phyloP scores from a whole-genome alignment of 306 rosid species.

The Medicago ruthenica region DNA sequence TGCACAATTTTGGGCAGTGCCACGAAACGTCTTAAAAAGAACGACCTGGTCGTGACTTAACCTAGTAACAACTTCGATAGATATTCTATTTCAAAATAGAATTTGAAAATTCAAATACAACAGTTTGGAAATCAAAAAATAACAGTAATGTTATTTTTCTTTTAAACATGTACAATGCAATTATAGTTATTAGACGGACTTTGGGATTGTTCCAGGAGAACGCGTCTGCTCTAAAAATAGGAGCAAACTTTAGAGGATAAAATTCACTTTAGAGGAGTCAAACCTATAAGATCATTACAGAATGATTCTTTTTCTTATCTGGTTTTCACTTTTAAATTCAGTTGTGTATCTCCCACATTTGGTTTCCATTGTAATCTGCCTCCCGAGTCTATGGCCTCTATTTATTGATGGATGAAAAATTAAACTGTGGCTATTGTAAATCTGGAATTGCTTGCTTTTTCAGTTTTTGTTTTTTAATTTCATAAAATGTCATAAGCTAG shows the following conservation, averaged over 20 bases:
- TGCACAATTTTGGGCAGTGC: too few species aligned
- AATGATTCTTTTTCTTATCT: neutral
- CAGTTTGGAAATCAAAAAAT: too few species aligned
- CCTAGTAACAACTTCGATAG: too few species aligned
- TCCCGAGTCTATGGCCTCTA: slow-evolving; percentile 22
- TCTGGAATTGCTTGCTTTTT: slow-evolving; percentile 16
- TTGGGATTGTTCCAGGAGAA: neutral
- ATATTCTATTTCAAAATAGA: too few species aligned
- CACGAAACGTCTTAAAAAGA: too few species aligned
- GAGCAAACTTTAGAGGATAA: neutral
- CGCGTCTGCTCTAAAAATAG: neutral
- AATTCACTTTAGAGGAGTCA: neutral
- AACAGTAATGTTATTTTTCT: slow-evolving; percentile 26
- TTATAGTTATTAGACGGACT: slow-evolving; percentile 2
- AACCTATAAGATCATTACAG: slow-evolving; percentile 8
- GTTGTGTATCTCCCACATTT: slow-evolving; percentile 23
- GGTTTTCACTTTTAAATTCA: slow-evolving; percentile 17
- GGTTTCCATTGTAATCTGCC: slow-evolving; percentile 34
- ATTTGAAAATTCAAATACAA: too few species aligned
- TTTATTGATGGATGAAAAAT: slow-evolving; percentile 10
- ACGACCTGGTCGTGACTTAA: too few species aligned
- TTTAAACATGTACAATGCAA: neutral
- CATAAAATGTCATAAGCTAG: slow-evolving; percentile 11
- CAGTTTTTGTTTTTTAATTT: neutral
- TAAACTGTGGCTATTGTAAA: slow-evolving; percentile 25